Conservation (phyloP, 1,139 yeast genomes). For the Candida sojae region DNA sequence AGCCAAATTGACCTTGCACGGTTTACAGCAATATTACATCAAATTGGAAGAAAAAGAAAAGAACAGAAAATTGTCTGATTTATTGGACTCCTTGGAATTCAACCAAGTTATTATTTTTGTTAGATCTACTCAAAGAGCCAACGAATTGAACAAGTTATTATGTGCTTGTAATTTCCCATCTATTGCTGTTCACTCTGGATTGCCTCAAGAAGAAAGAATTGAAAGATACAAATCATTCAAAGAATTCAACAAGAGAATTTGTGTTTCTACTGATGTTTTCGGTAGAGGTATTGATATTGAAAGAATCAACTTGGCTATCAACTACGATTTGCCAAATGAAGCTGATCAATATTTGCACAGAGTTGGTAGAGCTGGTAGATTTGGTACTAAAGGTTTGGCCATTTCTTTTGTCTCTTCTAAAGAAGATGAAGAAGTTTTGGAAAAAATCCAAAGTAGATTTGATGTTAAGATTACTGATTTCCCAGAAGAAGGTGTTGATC, state of each 20-base stretch:
- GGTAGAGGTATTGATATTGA: conserved; percentile 99
- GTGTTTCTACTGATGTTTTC: conserved; percentile 97
- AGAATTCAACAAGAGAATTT: conserved; percentile 97
- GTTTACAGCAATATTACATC: conserved; percentile 94
- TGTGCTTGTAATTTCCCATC: conserved; percentile 97
- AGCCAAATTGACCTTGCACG: conserved; percentile 95
- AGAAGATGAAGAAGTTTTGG: conserved; percentile 88
- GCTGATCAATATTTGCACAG: conserved; percentile 99
- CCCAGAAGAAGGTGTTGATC: conserved; percentile 98
- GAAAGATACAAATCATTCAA: conserved; percentile 94
- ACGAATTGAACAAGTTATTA: conserved; percentile 85
- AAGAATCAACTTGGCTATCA: conserved; percentile 96
- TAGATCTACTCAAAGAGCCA: conserved; percentile 88
- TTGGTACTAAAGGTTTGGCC: conserved; percentile 98
- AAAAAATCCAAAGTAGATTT: conserved; percentile 93
- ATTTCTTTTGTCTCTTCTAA: conserved; percentile 84
- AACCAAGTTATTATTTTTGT: conserved; percentile 98
- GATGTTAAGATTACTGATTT: conserved; percentile 93
- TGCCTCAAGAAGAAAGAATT: conserved; percentile 97
- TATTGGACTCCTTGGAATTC: conserved; percentile 92
- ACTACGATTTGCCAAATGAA: conserved; percentile 87
- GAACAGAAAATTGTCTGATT: conserved; percentile 89
- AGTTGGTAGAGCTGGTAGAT: conserved; percentile 99
- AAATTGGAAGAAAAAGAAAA: conserved; percentile 89
- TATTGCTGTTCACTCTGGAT: conserved; percentile 93